These are phyloP conservation scores for Suillus lakei DNA, from an alignment of 768 basidiomycete genomes.

Conservation along the genomic window DNA sequence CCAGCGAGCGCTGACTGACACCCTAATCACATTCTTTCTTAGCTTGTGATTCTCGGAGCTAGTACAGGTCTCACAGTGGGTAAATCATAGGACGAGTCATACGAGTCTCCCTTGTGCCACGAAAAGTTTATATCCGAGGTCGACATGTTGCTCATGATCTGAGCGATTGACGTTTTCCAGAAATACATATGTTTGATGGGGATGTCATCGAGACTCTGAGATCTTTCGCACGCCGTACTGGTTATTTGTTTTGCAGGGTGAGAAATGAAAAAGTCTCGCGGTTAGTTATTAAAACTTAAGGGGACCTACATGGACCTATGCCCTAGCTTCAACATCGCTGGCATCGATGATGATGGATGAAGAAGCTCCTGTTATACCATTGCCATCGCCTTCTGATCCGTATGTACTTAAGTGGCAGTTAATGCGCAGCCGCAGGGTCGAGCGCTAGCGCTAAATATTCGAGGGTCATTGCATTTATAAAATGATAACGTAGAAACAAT, in stretches of 20 bases:
- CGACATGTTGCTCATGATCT: not conserved
- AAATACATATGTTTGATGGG: not conserved
- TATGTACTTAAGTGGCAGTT: not conserved
- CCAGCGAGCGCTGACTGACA: not conserved
- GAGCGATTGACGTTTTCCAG: not conserved
- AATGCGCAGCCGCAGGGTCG: not conserved
- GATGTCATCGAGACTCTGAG: not conserved
- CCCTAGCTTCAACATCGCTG: not conserved
- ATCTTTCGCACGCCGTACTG: not conserved
- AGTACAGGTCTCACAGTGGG: not conserved
- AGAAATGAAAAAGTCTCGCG: slow-evolving; percentile 1
- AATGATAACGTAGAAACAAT: not conserved
- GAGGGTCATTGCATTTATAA: not conserved
- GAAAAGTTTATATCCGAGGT: not conserved
- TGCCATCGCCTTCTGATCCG: too few relatives aligned
- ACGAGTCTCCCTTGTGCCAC: not conserved
- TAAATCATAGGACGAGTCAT: not conserved
- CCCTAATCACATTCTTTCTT: too few relatives aligned
- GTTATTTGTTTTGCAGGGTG: too few relatives aligned
- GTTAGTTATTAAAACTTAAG: not conserved
- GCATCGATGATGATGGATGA: not conserved
- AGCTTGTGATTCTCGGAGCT: not conserved
- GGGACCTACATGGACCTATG: not conserved
- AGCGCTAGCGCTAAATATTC: not conserved
- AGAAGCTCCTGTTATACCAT: too few relatives aligned